Evolutionary conservation across 768 basidiomycete species (phyloP).

Genomic region (Amanita jacksonii): DNA sequence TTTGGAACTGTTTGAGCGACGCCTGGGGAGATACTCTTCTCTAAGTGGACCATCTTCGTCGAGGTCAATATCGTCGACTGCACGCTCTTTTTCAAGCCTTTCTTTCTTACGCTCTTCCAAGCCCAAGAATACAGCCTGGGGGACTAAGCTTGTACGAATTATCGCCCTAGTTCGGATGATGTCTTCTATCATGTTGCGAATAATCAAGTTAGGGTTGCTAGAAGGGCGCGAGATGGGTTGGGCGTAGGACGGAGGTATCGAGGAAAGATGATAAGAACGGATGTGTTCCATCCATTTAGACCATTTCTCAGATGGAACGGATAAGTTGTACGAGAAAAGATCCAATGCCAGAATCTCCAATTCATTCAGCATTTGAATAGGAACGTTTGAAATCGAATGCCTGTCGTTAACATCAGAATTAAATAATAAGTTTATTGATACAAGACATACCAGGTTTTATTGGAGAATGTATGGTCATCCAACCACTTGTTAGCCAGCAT

Average conservation of each 20-base stretch:
- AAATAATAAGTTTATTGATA: slow-evolving; percentile 4
- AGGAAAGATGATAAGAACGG: slow-evolving; percentile 52
- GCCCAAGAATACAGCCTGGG: slow-evolving; percentile 65
- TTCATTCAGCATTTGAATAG: slow-evolving; percentile 58
- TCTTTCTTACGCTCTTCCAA: slow-evolving; percentile 56
- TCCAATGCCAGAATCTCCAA: slow-evolving; percentile 66
- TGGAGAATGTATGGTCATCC: slow-evolving; percentile 83
- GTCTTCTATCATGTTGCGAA: slow-evolving; percentile 63
- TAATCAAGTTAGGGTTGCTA: slow-evolving; percentile 56
- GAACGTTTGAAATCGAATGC: slow-evolving; percentile 75
- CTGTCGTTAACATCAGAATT: slow-evolving; percentile 26
- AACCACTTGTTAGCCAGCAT: slow-evolving; percentile 88
- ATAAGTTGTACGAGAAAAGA: slow-evolving; percentile 61
- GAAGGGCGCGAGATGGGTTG: slow-evolving; percentile 78
- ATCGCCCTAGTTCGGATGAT: slow-evolving; percentile 43
- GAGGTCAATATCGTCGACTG: slow-evolving; percentile 60
- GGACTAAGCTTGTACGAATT: slow-evolving; percentile 22
- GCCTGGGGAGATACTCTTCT: slow-evolving; percentile 72
- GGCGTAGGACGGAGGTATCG: slow-evolving; percentile 47
- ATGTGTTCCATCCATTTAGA: slow-evolving; percentile 61
- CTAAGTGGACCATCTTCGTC: slow-evolving; percentile 78
- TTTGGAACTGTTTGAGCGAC: slow-evolving; percentile 35
- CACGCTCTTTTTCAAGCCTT: slow-evolving; percentile 34
- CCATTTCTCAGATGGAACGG: slow-evolving; percentile 57
- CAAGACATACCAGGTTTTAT: slow-evolving; percentile 69